A percentile compares a stretch with the other conserved stretches of the same genome.
phyloP scores from a whole-genome alignment of 768 basidiomycete genomes.

The Punctularia strigosozonata region DNA sequence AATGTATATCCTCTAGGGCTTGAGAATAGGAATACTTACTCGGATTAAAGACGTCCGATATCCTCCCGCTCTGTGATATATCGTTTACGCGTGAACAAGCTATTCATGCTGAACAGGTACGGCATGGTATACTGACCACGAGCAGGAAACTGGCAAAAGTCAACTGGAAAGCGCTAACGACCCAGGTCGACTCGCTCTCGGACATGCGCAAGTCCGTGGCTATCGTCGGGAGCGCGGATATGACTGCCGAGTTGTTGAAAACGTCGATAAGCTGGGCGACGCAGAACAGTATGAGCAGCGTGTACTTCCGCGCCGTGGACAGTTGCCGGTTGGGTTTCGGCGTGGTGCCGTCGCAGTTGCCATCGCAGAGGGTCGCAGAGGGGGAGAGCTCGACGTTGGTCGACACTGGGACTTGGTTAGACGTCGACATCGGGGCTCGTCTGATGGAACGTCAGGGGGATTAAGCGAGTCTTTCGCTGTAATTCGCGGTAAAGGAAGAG shows the following conservation, averaged over 20 bases:
- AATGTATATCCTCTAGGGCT: neutral
- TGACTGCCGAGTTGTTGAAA: slow-evolving; percentile 30
- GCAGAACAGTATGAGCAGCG: slow-evolving; percentile 26
- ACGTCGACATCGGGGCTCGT: too few relatives aligned
- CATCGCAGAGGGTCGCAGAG: slow-evolving; percentile 18
- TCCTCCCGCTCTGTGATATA: slow-evolving; percentile 21
- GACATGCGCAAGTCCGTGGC: slow-evolving; percentile 11
- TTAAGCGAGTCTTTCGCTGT: too few relatives aligned
- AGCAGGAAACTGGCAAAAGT: slow-evolving; percentile 33
- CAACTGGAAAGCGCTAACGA: slow-evolving; percentile 28
- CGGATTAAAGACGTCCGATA: slow-evolving; percentile 28
- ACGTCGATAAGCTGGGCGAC: slow-evolving; percentile 31
- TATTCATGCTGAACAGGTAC: too few relatives aligned
- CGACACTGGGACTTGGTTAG: too few relatives aligned
- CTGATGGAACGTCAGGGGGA: too few relatives aligned
- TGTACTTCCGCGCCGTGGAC: slow-evolving; percentile 15
- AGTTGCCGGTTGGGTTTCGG: slow-evolving; percentile 3
- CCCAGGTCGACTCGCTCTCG: slow-evolving; percentile 23
- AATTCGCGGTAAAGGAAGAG: too few relatives aligned
- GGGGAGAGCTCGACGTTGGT: slow-evolving; percentile 14
- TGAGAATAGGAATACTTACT: slow-evolving; percentile 17
- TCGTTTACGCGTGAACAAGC: too few relatives aligned
- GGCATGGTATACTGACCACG: slow-evolving; percentile 13
- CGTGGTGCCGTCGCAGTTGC: slow-evolving; percentile 6
- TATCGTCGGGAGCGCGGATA: slow-evolving; percentile 27